Base-by-base conservation (phyloP, 177 flowering plant genomes). In the Vitis hybrid region DNA sequence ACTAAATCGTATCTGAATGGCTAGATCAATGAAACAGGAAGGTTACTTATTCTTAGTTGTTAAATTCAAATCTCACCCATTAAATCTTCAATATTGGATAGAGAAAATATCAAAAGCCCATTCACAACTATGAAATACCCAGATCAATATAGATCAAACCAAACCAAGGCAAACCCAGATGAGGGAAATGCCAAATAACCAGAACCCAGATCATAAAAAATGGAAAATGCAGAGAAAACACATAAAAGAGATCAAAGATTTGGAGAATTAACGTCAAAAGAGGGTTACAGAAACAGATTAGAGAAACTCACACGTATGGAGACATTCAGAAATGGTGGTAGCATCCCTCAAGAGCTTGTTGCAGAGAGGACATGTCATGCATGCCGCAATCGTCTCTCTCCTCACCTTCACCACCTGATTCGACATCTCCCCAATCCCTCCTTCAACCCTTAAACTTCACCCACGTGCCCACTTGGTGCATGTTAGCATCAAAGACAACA, bases 291-390 rank as follows among this genome's bases (percentile, higher is more conserved):
- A 66, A 21, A 46, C 27, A 62, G 18, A 67, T 30, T 56, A 53
- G 18, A 58, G 49, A 65, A 50, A 65, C 83, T 78, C 13, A 82
- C 85, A 82, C 10, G 80, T 76, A 49, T 80, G 83, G 48, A 83
- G 78, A 69, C 86, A 83, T 64, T 83, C 84, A 18, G 77, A 71
- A 2, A 83, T 80, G 51, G 80, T 83, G 13, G 86, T 80, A 21
- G 86, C 83, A 6, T 80, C 80, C 11, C 14, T 62, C 60, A 76
- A 69, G 35, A 83, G 72, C 30, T 72, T 52, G 15, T 73, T 32
- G 64, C 86, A 83, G 11, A 83, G 27, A 56, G 73, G 74, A 63
- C 86, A 83, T 17, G 80, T 78, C 80, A 83, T 73, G 80, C 81
- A 80, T 55, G 73, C 61, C 50, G 50, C 71, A 14, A 82, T 58